Evolutionary conservation across 371 early-diverging fungal genomes (phyloP).

Genomic region (Mortierella sp.): DNA sequence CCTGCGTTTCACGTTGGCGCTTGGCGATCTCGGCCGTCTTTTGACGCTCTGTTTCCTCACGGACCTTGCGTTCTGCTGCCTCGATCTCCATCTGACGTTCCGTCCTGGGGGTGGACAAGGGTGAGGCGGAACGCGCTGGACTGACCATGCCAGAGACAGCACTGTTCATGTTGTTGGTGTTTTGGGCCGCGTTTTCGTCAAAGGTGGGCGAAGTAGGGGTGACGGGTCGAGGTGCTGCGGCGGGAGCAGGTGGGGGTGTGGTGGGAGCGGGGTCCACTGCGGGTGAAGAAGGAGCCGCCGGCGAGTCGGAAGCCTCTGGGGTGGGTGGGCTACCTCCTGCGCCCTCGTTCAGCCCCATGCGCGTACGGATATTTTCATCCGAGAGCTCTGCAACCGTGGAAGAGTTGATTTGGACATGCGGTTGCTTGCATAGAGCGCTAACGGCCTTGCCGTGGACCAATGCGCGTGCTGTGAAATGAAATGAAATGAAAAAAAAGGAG

Average conservation of each 20-base stretch:
- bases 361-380: constrained; percentile 53
- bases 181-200: not conserved
- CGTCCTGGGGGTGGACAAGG: constrained; percentile 25
- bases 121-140: constrained; percentile 22
- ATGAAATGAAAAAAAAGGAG: constrained; percentile 5
- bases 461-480: constrained; percentile 63
- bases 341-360: constrained; percentile 39
- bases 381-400: constrained; percentile 58
- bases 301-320: constrained; percentile 46
- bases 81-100: constrained; percentile 50
- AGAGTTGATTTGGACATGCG: constrained; percentile 63
- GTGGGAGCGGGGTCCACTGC: constrained; percentile 8
- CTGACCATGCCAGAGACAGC: constrained; percentile 5
- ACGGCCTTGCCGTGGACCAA: constrained; percentile 78
- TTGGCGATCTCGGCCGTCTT: constrained; percentile 33
- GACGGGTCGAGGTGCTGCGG: constrained; percentile 42
- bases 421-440: constrained; percentile 64
- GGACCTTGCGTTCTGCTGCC: constrained; percentile 39
- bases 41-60: constrained; percentile 51
- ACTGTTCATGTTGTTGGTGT: constrained; percentile 9
- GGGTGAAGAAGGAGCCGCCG: constrained; percentile 49
- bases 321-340: constrained; percentile 24
- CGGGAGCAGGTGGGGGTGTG: too few species aligned
- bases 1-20: constrained; percentile 43
- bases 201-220: constrained; percentile 27